Evolutionary conservation across 768 basidiomycete genomes (phyloP), one percentile per base, ranked within the genome.

Genomic region (Mycena kentingensis): DNA sequence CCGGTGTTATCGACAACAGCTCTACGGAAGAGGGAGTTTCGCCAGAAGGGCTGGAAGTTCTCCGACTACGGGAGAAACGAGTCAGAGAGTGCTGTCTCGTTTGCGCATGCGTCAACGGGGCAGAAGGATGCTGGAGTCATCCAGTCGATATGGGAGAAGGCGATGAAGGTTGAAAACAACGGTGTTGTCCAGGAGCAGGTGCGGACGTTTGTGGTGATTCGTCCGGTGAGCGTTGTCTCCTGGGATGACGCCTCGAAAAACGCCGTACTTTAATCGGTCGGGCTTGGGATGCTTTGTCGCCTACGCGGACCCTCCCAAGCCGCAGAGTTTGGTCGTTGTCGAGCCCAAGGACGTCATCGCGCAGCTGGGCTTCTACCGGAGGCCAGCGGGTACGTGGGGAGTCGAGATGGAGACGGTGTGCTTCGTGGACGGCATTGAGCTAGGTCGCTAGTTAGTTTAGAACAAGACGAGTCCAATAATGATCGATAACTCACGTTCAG

Each of bases 341-440:
- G 47, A 52, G 43, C 51, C 47, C 13, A 18, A 25, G 15, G 51
- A 52, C 36, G 43, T 57, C n/a, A 49, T 57, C 34, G 42, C 46
- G 27, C 51, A 57, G 38, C 16, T 57, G 7, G 13, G 41, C 4
- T 44, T 29, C 16, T 27, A 15, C 7, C 2, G 1, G 47, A 46
- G 50, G 34, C 55, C 51, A 6, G 24, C 24, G 37, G 54, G 54
- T 22, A 51, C 35, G 18, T 55, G n/a, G n/a, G n/a, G n/a, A n/a
- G n/a, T n/a, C n/a, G n/a, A n/a, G n/a, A n/a, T n/a, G n/a, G n/a
- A n/a, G n/a, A n/a, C n/a, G n/a, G n/a, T n/a, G n/a, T n/a, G n/a
- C n/a, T n/a, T n/a, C n/a, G n/a, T n/a, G n/a, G n/a, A n/a, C n/a
- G n/a, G n/a, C n/a, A n/a, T n/a, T n/a, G n/a, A n/a, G n/a, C n/a